Base-by-base conservation (phyloP, 2,329 filamentous ascomycete genomes). In the Paramyrothecium roridum region DNA sequence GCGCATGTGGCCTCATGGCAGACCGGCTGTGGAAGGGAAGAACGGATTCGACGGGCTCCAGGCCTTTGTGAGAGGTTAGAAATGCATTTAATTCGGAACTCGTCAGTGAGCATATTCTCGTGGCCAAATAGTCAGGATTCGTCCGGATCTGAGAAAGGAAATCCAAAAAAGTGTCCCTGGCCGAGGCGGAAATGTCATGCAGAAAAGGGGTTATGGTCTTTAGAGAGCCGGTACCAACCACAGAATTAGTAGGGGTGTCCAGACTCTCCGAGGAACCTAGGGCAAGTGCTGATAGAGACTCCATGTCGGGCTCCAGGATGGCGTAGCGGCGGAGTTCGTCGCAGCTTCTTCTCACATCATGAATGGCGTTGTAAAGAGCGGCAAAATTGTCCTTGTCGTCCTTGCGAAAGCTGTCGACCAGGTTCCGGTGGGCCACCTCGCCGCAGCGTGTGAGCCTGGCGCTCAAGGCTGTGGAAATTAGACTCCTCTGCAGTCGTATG, bases 71-170 rank as follows among this genome's bases (percentile, higher is more conserved):
- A 61, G 91, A 91, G 53, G 86, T 86, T 48, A 91, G 87, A 60
- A 99, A 80, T 54, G 87, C 82, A 62, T 87, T 84, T 53, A 97
- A 81, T 72, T 98, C 93, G 58, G 85, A 76, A 56, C 87, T 84
- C 54, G 86, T 87, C 62, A 99, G 79, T 65, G 84, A 86, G 69
- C 86, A 86, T 61, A 99, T 82, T 61, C 93, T 85, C 60, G 89
- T 86, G 65, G 93, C 91, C 70, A 99, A 73, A 73, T 96, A 98
- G 65, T 93, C 87, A 40, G 91, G 87, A 70, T 96, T 93, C 59
- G 89, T 92, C 63, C 93, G 86, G 59, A 97, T 83, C 71, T 91
- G 85, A 50, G 85, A 87, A 63, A 98, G 76, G 67, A 98, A 93
- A 59, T 86, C 84, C 56, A 97, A 70, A 56, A 97, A 84, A 47